Evolutionary conservation across 2,329 filamentous ascomycete species (phyloP).

Genomic region (Decorospora gaudefroyi): DNA sequence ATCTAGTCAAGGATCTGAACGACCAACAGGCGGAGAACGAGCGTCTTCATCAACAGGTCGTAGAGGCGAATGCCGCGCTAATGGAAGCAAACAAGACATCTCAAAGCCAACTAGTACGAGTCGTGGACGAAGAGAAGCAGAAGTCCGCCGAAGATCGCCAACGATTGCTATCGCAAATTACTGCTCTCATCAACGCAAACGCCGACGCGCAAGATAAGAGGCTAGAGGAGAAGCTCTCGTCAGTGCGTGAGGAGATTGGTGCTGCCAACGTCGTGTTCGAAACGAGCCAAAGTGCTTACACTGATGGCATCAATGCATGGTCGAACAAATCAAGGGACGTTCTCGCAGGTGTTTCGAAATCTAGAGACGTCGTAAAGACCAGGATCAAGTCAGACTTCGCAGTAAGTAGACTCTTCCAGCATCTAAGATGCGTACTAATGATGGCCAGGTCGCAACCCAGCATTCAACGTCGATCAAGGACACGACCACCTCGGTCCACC

Average conservation of each 20-base stretch:
- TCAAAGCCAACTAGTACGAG: conserved; percentile 67
- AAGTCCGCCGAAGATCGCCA: conserved; percentile 74
- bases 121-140: conserved; percentile 75
- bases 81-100: conserved; percentile 70
- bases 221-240: conserved; percentile 65
- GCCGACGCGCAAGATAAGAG: conserved; percentile 74
- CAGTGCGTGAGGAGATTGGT: conserved; percentile 67
- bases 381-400: conserved; percentile 87
- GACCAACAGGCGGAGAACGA: conserved; percentile 78
- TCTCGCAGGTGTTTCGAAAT: conserved; percentile 70
- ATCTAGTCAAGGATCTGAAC: conserved; percentile 73
- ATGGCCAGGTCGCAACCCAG: conserved; percentile 67
- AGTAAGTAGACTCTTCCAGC: conserved; percentile 54
- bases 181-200: conserved; percentile 73
- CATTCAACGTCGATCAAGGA: conserved; percentile 82
- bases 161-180: conserved; percentile 75
- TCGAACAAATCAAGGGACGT: conserved; percentile 68
- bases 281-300: conserved; percentile 67
- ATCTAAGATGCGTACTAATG: conserved; percentile 27
- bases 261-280: conserved; percentile 68
- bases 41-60: conserved; percentile 70
- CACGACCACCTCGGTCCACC: conserved; percentile 84
- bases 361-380: conserved; percentile 75
- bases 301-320: conserved; percentile 75
- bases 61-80: conserved; percentile 69